phyloP scores from a whole-genome alignment of 1,284 basidiomycete genomes.

The Sanghuangporus weigelae region DNA sequence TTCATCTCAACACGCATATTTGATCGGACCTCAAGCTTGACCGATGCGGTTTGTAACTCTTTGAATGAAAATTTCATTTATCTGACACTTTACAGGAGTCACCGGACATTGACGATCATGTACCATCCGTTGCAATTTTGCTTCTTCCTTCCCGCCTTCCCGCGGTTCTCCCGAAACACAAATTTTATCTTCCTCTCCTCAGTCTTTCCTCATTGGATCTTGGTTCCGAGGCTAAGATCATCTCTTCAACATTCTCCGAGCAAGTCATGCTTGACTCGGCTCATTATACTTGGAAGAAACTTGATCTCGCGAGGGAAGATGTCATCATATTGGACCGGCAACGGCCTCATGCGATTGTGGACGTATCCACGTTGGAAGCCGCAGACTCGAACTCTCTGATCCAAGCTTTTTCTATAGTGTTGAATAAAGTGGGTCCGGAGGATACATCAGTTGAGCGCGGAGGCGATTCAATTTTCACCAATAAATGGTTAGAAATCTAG shows the following conservation, averaged over 20 bases:
- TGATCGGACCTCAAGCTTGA: slow-evolving; percentile 8
- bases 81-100: slow-evolving; percentile 10
- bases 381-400: background rate
- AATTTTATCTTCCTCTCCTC: slow-evolving; percentile 16
- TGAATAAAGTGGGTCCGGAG: background rate
- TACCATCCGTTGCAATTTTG: slow-evolving; percentile 14
- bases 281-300: slow-evolving; percentile 12
- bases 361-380: slow-evolving; percentile 6
- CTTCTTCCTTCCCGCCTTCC: slow-evolving; percentile 14
- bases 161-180: slow-evolving; percentile 12
- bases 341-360: slow-evolving; percentile 10
- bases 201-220: slow-evolving; percentile 12
- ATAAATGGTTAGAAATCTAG: slow-evolving; percentile 10
- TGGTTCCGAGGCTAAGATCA: background rate
- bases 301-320: slow-evolving; percentile 13
- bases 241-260: slow-evolving; percentile 14
- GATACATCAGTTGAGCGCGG: background rate
- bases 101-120: background rate
- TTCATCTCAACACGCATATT: background rate
- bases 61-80: background rate
- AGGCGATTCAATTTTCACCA: background rate
- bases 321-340: slow-evolving; percentile 1
- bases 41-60: slow-evolving; percentile 9
- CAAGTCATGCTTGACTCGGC: slow-evolving; percentile 15
- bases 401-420: slow-evolving; percentile 3